Conservation (phyloP, 176 grass and related monocot genomes). For the Eragrostis curvula region DNA sequence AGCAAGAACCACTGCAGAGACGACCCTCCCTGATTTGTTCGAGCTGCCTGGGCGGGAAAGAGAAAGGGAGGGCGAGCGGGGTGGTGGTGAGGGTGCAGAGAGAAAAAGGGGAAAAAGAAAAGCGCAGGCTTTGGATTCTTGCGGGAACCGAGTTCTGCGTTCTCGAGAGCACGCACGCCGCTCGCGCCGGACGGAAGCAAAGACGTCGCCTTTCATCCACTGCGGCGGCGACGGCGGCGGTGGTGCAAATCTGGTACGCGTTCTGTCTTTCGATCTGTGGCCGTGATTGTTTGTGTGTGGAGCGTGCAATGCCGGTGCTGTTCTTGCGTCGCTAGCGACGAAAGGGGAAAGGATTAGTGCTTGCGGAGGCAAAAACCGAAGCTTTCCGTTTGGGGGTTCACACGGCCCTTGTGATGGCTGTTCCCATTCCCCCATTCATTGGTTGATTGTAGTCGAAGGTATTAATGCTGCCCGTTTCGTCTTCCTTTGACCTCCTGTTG, state of each 20-base stretch:
- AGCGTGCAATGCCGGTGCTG: slow-evolving; percentile 20
- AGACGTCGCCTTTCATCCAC: slow-evolving; percentile 21
- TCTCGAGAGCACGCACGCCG: not conserved
- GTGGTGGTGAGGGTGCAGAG: slow-evolving; percentile 10
- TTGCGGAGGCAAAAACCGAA: slow-evolving; percentile 29
- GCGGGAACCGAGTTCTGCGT: slow-evolving; percentile 30
- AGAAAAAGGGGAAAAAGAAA: not conserved
- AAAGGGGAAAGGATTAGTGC: not conserved
- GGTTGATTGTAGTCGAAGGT: slow-evolving; percentile 26
- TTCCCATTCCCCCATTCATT: slow-evolving; percentile 50
- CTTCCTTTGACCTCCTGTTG: not conserved
- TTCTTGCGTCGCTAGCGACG: slow-evolving; percentile 13
- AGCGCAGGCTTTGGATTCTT: slow-evolving; percentile 30
- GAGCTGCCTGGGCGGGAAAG: slow-evolving; percentile 66
- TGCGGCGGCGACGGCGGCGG: not conserved
- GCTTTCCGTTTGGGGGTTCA: slow-evolving; percentile 34
- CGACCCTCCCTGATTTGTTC: slow-evolving; percentile 13
- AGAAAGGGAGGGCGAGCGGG: not conserved
- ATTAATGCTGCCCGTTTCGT: slow-evolving; percentile 50
- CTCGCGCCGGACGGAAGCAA: not conserved
- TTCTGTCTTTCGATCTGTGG: slow-evolving; percentile 18
- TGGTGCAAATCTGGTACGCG: slow-evolving; percentile 31
- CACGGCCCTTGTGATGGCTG: slow-evolving; percentile 47
- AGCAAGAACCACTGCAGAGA: not conserved
- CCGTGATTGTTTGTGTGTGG: not conserved